phyloP scores from a whole-genome alignment of 176 grass and related monocot genomes.

The Urochloa ruziziensis region DNA sequence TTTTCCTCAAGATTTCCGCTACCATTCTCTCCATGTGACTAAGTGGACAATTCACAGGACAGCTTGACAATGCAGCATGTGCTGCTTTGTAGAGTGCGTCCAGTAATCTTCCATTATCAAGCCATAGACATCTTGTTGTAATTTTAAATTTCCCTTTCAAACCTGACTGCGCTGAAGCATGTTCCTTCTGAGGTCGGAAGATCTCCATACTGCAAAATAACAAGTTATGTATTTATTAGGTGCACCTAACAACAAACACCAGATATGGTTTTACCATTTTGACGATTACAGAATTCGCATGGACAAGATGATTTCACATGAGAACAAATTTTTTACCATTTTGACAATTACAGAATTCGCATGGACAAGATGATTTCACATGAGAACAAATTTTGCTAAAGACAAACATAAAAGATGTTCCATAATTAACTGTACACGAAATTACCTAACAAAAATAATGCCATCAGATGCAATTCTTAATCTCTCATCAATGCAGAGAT shows the following conservation, averaged over 20 bases:
- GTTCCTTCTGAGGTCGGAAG: slow-evolving; percentile 59
- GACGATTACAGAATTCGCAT: background rate
- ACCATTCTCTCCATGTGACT: slow-evolving; percentile 90
- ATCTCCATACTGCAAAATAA: slow-evolving; percentile 84
- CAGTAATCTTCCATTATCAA: slow-evolving; percentile 93
- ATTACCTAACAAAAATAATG: slow-evolving; percentile 94
- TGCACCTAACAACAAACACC: background rate
- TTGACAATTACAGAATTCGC: too few relatives aligned
- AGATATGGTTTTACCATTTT: slow-evolving; percentile 10
- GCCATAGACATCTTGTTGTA: slow-evolving; percentile 86
- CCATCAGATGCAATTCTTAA: slow-evolving; percentile 89
- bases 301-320: slow-evolving; percentile 12
- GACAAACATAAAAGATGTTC: slow-evolving; percentile 20
- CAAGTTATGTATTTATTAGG: background rate
- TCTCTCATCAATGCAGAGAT: slow-evolving; percentile 93
- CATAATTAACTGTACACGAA: slow-evolving; percentile 12
- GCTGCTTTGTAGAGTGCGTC: slow-evolving; percentile 92
- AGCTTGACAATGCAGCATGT: slow-evolving; percentile 81
- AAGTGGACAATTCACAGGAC: slow-evolving; percentile 84
- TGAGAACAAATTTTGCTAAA: slow-evolving; percentile 3
- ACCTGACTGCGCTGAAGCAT: slow-evolving; percentile 55
- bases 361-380: slow-evolving; percentile 13
- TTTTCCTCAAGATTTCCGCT: slow-evolving; percentile 89
- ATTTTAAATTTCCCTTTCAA: slow-evolving; percentile 98
- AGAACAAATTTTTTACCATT: slow-evolving; percentile 3